These are phyloP conservation scores for Spathaspora girioi DNA, from an alignment of 805 yeast genomes.

Conservation along the genomic window DNA sequence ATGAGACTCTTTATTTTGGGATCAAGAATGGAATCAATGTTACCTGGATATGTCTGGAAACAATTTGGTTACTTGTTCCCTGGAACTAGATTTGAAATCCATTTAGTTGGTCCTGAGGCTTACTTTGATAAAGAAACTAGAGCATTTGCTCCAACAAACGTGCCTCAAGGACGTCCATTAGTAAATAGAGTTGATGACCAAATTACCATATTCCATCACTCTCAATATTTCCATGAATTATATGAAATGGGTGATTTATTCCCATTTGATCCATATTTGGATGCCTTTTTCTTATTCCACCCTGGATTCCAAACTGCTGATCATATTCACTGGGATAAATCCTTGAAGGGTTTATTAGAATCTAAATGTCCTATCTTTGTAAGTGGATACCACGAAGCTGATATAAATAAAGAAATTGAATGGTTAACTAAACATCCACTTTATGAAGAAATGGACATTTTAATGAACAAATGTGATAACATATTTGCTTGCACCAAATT, in stretches of 20 bases:
- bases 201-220: slow-evolving; percentile 74
- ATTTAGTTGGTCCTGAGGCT: slow-evolving; percentile 92
- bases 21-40: slow-evolving; percentile 87
- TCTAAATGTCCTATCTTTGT: slow-evolving; percentile 90
- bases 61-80: slow-evolving; percentile 87
- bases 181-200: slow-evolving; percentile 71
- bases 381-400: slow-evolving; percentile 83
- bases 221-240: slow-evolving; percentile 85
- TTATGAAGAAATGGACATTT: slow-evolving; percentile 69
- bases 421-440: slow-evolving; percentile 65
- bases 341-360: slow-evolving; percentile 83
- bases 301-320: slow-evolving; percentile 90
- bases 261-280: slow-evolving; percentile 97
- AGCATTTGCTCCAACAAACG: slow-evolving; percentile 54
- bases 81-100: slow-evolving; percentile 74
- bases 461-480: slow-evolving; percentile 72
- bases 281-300: slow-evolving; percentile 89
- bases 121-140: slow-evolving; percentile 66
- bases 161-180: slow-evolving; percentile 55
- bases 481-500: slow-evolving; percentile 84
- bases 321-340: slow-evolving; percentile 76
- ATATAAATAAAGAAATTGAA: slow-evolving; percentile 62
- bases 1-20: slow-evolving; percentile 87
- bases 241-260: slow-evolving; percentile 92
- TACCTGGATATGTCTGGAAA: slow-evolving; percentile 95